A percentile compares a stretch with the other conserved stretches of the same genome.
Conservation (phyloP, 164 flowering plant genomes). For the Kingdonia uniflora region DNA sequence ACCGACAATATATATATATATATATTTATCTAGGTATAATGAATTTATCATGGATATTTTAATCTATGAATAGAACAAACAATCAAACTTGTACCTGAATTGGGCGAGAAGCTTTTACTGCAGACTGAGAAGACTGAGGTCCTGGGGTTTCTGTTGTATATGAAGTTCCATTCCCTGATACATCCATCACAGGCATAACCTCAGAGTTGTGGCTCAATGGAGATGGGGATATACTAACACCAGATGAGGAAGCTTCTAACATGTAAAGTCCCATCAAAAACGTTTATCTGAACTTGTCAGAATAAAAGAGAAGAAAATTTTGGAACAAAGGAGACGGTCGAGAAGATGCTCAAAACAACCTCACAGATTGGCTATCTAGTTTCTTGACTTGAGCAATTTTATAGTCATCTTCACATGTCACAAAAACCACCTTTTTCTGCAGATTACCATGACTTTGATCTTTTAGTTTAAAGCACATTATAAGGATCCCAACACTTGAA, state of each 20-base stretch:
- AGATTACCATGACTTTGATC: slow-evolving; percentile 5
- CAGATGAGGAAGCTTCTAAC: slow-evolving; percentile 71
- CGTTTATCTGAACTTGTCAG: too few relatives aligned
- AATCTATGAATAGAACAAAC: not conserved
- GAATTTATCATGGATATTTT: too few relatives aligned
- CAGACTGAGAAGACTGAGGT: slow-evolving; percentile 19
- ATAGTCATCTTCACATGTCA: slow-evolving; percentile 92
- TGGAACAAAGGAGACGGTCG: not conserved
- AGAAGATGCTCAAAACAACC: slow-evolving; percentile 26
- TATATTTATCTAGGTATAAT: too few relatives aligned
- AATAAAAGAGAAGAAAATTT: too few relatives aligned
- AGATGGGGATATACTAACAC: slow-evolving; percentile 42
- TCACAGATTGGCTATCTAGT: slow-evolving; percentile 56
- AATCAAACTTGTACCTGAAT: slow-evolving; percentile 27
- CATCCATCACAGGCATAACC: slow-evolving; percentile 13
- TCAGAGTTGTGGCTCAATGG: slow-evolving; percentile 14
- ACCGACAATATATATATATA: too few relatives aligned
- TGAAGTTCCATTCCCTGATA: slow-evolving; percentile 21
- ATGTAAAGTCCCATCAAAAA: slow-evolving; percentile 22
- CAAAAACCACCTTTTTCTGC: slow-evolving; percentile 92
- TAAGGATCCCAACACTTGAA: not conserved
- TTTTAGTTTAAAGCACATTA: too few relatives aligned
- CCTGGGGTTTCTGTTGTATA: slow-evolving; percentile 12
- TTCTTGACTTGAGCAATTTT: slow-evolving; percentile 33
- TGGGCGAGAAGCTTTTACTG: slow-evolving; percentile 18